These are phyloP conservation scores for Herpetomonas tarakana DNA, from an alignment of 208 protist genomes.

Conservation along the genomic window DNA sequence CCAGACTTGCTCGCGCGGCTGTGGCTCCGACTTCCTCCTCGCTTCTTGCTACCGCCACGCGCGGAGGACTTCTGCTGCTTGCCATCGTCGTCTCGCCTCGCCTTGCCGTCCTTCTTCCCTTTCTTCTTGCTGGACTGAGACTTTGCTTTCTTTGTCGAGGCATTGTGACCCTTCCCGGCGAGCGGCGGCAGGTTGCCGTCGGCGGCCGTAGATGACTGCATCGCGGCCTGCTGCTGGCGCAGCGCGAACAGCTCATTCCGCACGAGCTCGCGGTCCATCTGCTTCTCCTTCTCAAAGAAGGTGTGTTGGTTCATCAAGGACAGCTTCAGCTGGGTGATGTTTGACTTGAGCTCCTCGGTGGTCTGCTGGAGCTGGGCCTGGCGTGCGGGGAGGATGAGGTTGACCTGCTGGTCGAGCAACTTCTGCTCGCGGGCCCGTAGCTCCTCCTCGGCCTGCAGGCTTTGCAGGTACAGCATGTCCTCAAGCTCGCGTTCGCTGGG, in stretches of 20 bases:
- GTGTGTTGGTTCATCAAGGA: slow-evolving; percentile 31
- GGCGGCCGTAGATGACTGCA: too few species aligned
- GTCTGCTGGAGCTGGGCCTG: slow-evolving; percentile 43
- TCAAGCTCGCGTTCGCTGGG: slow-evolving; percentile 25
- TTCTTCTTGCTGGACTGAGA: background rate
- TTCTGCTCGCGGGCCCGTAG: slow-evolving; percentile 19
- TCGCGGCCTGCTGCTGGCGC: slow-evolving; percentile 8
- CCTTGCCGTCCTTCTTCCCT: background rate
- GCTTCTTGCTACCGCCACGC: too few species aligned
- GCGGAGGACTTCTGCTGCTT: background rate
- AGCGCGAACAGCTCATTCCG: slow-evolving; percentile 37
- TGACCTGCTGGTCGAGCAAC: slow-evolving; percentile 45
- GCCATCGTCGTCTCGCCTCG: background rate
- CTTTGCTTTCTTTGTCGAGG: too few species aligned
- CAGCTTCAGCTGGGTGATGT: slow-evolving; percentile 44
- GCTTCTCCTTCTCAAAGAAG: slow-evolving; percentile 10
- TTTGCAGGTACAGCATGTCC: slow-evolving; percentile 26
- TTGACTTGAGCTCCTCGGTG: slow-evolving; percentile 31
- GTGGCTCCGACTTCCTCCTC: too few species aligned
- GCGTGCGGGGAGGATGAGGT: slow-evolving; percentile 30
- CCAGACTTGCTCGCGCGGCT: too few species aligned
- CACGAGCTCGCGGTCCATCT: slow-evolving; percentile 34
- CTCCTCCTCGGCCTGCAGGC: slow-evolving; percentile 24
- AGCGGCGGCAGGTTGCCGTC: too few species aligned
- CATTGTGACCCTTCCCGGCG: too few species aligned